Conservation (phyloP, 805 yeast species). For the Starmera pachycereana region DNA sequence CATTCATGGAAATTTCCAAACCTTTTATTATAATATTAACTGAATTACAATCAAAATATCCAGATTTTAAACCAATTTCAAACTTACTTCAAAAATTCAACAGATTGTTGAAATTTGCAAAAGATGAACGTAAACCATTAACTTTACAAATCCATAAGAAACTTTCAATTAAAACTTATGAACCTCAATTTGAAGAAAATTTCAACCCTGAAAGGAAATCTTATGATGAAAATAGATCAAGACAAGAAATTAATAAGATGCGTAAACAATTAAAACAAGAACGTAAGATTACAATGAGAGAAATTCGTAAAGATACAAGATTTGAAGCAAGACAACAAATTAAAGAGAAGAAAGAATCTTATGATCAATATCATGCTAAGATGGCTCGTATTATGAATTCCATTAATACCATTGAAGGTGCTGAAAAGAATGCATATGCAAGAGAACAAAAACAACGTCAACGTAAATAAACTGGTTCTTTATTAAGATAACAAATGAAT, state of each 20-base stretch:
- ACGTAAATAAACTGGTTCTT: constrained; percentile 19
- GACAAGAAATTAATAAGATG: constrained; percentile 78
- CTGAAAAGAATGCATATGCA: constrained; percentile 87
- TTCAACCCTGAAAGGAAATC: constrained; percentile 93
- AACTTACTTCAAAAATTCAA: constrained; percentile 32
- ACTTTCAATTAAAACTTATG: constrained; percentile 69
- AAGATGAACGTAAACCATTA: constrained; percentile 54
- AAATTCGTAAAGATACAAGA: constrained; percentile 78
- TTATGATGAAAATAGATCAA: constrained; percentile 70
- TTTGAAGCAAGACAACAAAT: constrained; percentile 84
- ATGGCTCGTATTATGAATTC: constrained; percentile 81
- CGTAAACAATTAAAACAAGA: constrained; percentile 84
- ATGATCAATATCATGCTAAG: constrained; percentile 76
- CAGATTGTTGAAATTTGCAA: constrained; percentile 38
- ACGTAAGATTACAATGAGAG: constrained; percentile 78
- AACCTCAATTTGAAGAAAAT: constrained; percentile 92
- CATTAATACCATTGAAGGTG: constrained; percentile 89
- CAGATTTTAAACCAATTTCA: constrained; percentile 22
- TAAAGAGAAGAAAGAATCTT: constrained; percentile 61
- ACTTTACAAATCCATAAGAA: constrained; percentile 77
- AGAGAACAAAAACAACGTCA: constrained; percentile 66
- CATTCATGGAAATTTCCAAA: constrained; percentile 47
- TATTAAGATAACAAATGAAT: no score
- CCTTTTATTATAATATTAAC: constrained; percentile 37
- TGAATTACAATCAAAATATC: constrained; percentile 28